These are phyloP conservation scores for Podospora pseudopauciseta DNA, from an alignment of 495 filamentous ascomycete genomes.

Conservation along the genomic window DNA sequence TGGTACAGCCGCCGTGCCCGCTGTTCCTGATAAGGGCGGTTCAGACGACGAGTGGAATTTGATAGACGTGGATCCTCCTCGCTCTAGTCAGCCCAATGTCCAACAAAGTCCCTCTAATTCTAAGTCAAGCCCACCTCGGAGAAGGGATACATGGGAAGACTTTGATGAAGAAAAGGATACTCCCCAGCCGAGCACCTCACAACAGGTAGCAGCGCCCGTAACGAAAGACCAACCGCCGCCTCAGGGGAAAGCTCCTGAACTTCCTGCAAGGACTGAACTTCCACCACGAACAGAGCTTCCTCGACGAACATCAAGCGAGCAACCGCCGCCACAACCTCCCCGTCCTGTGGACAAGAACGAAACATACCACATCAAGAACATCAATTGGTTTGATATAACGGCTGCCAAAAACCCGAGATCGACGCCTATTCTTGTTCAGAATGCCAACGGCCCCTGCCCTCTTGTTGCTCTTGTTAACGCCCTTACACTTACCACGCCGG, in stretches of 20 bases:
- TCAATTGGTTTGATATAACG: constrained; percentile 43
- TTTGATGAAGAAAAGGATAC: constrained; percentile 29
- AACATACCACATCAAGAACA: constrained; percentile 48
- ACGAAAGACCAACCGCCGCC: constrained; percentile 6
- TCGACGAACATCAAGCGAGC: constrained; percentile 33
- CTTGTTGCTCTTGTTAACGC: constrained; percentile 92
- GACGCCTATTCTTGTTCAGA: constrained; percentile 85
- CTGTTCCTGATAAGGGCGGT: constrained; percentile 22
- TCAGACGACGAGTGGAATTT: constrained; percentile 47
- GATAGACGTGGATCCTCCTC: constrained; percentile 40
- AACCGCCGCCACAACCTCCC: constrained; percentile 34
- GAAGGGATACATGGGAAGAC: constrained; percentile 40
- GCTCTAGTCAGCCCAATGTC: no score
- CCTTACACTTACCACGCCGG: constrained; percentile 71
- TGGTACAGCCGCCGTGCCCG: constrained; percentile 21
- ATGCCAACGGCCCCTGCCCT: constrained; percentile 90
- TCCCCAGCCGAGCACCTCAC: constrained; percentile 10
- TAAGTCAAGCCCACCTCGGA: constrained; percentile 31
- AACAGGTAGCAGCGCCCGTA: constrained; percentile 15
- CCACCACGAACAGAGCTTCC: constrained; percentile 26
- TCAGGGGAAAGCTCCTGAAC: constrained; percentile 28
- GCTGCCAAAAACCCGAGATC: constrained; percentile 39
- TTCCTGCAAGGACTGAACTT: constrained; percentile 33
- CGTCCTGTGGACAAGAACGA: constrained; percentile 40
- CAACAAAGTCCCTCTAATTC: no score